Conservation (phyloP, 345 rosid species). For the Gossypium rotundifolium region DNA sequence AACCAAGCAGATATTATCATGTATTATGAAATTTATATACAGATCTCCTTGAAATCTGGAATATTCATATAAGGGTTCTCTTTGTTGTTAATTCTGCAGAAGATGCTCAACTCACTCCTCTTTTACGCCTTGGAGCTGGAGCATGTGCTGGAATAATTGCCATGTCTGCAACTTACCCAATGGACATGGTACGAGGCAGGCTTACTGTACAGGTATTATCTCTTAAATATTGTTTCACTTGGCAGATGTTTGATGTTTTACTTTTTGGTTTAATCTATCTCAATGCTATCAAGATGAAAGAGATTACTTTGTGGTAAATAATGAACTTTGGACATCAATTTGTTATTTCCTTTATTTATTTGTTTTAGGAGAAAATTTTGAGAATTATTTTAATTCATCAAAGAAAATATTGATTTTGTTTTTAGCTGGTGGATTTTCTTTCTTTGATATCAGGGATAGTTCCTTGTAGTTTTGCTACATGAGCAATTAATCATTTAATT, state of each 20-base stretch:
- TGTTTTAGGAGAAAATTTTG: neutral
- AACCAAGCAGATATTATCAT: neutral
- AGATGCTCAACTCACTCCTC: slow-evolving; percentile 87
- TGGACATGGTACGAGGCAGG: slow-evolving; percentile 99
- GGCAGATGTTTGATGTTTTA: neutral
- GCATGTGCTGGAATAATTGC: slow-evolving; percentile 99
- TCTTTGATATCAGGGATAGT: neutral
- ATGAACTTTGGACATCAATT: neutral
- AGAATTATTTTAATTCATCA: neutral
- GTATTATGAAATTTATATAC: neutral
- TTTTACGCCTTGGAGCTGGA: slow-evolving; percentile 99
- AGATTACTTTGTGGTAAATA: neutral
- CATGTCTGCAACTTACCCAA: slow-evolving; percentile 99
- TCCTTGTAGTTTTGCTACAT: neutral
- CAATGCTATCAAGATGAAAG: neutral
- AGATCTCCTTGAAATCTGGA: neutral
- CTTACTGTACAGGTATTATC: slow-evolving; percentile 87
- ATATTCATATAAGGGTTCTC: neutral
- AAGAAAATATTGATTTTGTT: neutral
- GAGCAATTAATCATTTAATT: slow-evolving; percentile 1
- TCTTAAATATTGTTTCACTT: neutral
- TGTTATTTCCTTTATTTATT: neutral
- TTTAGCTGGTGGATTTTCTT: neutral
- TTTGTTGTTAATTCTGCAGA: slow-evolving; percentile 37
- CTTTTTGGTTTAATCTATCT: neutral